Base-by-base conservation (phyloP, 2,329 filamentous ascomycete genomes). In the Penicillium sp. region DNA sequence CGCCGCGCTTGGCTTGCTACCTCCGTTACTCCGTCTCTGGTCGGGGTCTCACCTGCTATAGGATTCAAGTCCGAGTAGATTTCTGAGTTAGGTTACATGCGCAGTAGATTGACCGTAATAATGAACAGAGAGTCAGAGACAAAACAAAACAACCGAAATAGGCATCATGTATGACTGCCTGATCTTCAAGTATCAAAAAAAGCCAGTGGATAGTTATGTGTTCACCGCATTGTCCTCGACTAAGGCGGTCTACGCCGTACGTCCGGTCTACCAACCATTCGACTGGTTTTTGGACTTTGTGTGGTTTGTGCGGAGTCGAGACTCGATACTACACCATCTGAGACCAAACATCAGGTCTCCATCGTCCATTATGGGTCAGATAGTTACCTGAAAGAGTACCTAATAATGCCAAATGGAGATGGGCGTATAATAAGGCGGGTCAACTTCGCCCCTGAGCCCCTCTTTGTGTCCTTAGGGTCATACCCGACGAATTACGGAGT, bases 191-290 rank as follows among this genome's bases (percentile, higher is more conserved):
- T 35, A 47, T 29, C 37, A 22, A 13, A 12, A 2, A 42, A 41
- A 22, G n/a, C 3, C 11, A 14, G 4, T 19, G 33, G 10, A 28
- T 25, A 27, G 27, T 19, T 27, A 27, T 13, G 13, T 28, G 41
- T 48, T 49, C 47, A 49, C 47, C 47, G 47, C 45, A 49, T 29
- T 45, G 28, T 28, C 31, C 27, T 47, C 46, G 46, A 28, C 14
- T 46, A 35, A 35, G 29, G 46, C 46, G 30, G 18, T 46, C n/a
- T n/a, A n/a, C n/a, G n/a, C n/a, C n/a, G n/a, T n/a, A n/a, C n/a
- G n/a, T n/a, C n/a, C n/a, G n/a, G n/a, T n/a, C 41, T 36, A 46
- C 41, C 25, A 30, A 29, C 41, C 46, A 48, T 18, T 40, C n/a
- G n/a, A 36, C 16, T 25, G 27, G n/a, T 37, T 37, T 49, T 48